Percentiles rank a stretch among this genome's conserved stretches.
phyloP scores from a whole-genome alignment of 2,329 filamentous ascomycete genomes.

The Venturia carpophila region DNA sequence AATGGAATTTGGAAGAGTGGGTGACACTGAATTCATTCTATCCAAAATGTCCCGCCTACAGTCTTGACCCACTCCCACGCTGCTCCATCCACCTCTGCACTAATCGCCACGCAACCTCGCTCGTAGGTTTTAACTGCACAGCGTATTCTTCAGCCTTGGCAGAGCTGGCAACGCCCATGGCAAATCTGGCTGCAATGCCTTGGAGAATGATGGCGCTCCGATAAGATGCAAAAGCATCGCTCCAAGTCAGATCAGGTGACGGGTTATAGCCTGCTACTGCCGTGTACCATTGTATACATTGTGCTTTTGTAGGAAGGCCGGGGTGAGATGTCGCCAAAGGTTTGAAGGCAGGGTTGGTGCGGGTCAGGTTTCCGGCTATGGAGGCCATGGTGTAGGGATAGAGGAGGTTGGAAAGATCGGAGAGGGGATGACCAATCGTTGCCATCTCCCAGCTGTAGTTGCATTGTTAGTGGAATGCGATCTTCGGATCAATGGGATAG shows the following conservation, averaged over 20 bases:
- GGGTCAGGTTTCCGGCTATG: slow-evolving; percentile 30
- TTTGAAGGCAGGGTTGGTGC: slow-evolving; percentile 47
- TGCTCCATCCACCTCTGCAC: slow-evolving; percentile 46
- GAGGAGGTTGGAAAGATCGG: slow-evolving; percentile 76
- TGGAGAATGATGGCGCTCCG: slow-evolving; percentile 61
- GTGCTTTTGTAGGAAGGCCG: slow-evolving; percentile 55
- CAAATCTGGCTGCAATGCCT: slow-evolving; percentile 85
- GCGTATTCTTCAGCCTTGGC: slow-evolving; percentile 69
- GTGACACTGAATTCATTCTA: not conserved
- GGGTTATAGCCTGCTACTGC: slow-evolving; percentile 66
- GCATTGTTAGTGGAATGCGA: not conserved
- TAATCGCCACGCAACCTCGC: slow-evolving; percentile 68
- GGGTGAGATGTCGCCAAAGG: slow-evolving; percentile 47
- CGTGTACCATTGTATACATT: slow-evolving; percentile 59
- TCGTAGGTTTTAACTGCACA: slow-evolving; percentile 58
- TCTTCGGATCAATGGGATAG: not conserved
- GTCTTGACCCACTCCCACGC: not conserved
- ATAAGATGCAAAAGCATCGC: slow-evolving; percentile 55
- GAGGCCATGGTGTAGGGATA: slow-evolving; percentile 37
- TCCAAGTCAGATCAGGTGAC: slow-evolving; percentile 52
- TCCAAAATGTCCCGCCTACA: not conserved
- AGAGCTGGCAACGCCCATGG: slow-evolving; percentile 81
- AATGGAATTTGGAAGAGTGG: not conserved
- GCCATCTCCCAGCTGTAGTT: slow-evolving; percentile 77
- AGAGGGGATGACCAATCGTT: slow-evolving; percentile 91